A percentile compares a stretch with the other conserved stretches of the same genome.
phyloP scores from a whole-genome alignment of 2,329 filamentous ascomycete species.

The Alternaria atra region DNA sequence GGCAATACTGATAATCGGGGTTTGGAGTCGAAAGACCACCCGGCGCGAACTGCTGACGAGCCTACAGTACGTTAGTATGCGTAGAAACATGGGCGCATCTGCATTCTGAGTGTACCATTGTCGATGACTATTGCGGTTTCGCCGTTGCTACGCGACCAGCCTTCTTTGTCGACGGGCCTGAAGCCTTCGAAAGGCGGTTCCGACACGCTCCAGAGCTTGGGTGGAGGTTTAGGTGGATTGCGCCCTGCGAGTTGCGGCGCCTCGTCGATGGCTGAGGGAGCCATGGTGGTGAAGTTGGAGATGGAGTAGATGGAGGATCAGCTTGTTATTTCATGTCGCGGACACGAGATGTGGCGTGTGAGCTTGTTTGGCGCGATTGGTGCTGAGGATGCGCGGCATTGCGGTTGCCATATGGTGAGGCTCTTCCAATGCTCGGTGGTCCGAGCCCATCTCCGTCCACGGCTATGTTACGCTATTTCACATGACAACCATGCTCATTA shows the following conservation, averaged over 20 bases:
- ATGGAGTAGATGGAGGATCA: constrained; percentile 16
- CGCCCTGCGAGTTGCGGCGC: constrained; percentile 54
- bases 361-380: constrained; percentile 25
- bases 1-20: constrained; percentile 84
- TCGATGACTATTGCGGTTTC: constrained; percentile 91
- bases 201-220: constrained; percentile 61
- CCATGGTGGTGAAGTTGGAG: constrained; percentile 38
- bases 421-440: constrained; percentile 29
- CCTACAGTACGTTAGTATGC: constrained; percentile 62
- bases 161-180: constrained; percentile 68
- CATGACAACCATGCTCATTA: not conserved
- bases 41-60: constrained; percentile 86
- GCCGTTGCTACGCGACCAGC: constrained; percentile 71
- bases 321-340: constrained; percentile 40
- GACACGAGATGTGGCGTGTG: constrained; percentile 22
- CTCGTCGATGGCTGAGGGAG: constrained; percentile 50
- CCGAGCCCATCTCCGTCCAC: constrained; percentile 32
- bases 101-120: constrained; percentile 72
- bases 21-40: constrained; percentile 91
- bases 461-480: constrained; percentile 4
- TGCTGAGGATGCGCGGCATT: constrained; percentile 26
- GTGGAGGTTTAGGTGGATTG: constrained; percentile 63
- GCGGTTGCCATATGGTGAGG: constrained; percentile 27
- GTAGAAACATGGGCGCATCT: constrained; percentile 5
- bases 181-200: constrained; percentile 70